Conservation (phyloP, 805 yeast species). For the Cyberlindnera mrakii region DNA sequence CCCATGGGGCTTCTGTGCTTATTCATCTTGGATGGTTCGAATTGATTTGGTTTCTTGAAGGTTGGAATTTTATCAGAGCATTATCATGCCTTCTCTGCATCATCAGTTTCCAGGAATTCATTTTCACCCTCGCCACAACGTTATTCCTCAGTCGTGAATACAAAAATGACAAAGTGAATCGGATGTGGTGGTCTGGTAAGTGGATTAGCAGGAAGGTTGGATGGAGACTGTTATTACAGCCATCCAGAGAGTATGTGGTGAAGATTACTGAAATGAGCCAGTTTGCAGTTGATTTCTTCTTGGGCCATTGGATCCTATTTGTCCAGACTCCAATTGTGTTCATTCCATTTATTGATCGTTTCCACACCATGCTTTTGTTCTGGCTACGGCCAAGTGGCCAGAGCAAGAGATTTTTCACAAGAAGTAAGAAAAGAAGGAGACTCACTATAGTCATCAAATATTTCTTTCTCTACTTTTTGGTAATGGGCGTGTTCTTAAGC, state of each 20-base stretch:
- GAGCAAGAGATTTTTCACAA: slow-evolving; percentile 32
- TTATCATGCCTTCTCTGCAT: slow-evolving; percentile 56
- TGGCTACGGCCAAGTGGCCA: slow-evolving; percentile 58
- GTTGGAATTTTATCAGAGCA: slow-evolving; percentile 56
- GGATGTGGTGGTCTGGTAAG: slow-evolving; percentile 77
- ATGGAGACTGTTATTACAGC: slow-evolving; percentile 54
- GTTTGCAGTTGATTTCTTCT: slow-evolving; percentile 57
- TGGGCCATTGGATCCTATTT: slow-evolving; percentile 53
- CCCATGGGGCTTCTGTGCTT: slow-evolving; percentile 48
- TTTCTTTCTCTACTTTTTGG: slow-evolving; percentile 37
- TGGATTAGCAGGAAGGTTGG: slow-evolving; percentile 64
- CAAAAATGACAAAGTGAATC: slow-evolving; percentile 50
- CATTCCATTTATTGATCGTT: slow-evolving; percentile 56
- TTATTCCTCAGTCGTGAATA: slow-evolving; percentile 56
- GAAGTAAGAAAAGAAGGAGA: slow-evolving; percentile 33
- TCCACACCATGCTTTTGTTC: slow-evolving; percentile 61
- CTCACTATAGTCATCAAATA: slow-evolving; percentile 39
- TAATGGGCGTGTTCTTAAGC: slow-evolving; percentile 33
- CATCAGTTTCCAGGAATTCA: slow-evolving; percentile 48
- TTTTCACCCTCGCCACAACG: slow-evolving; percentile 46
- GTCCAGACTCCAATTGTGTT: slow-evolving; percentile 56
- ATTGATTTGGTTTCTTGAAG: slow-evolving; percentile 60
- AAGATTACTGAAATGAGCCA: slow-evolving; percentile 62
- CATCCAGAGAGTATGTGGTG: slow-evolving; percentile 56
- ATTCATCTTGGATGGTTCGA: slow-evolving; percentile 53